Evolutionary conservation across 108 stramenopile genomes (phyloP), one percentile per base, ranked within the genome.

Genomic region (Cyclostephanos tholiformis): DNA sequence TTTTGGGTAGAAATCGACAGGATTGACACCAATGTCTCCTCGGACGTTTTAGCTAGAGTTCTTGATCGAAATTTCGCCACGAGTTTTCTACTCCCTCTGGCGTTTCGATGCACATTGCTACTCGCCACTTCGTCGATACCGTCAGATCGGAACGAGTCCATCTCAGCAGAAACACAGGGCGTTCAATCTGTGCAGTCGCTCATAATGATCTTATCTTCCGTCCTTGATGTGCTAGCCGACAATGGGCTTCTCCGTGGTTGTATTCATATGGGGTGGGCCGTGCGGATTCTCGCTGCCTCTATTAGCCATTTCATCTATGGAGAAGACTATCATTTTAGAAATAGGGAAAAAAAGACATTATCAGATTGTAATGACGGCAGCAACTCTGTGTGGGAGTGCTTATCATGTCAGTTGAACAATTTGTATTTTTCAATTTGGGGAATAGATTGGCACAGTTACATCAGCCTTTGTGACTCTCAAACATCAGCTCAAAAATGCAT

Each of bases 1-100:
- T 80, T 80, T 52, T 74, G 79, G 79, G 41, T 58, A n/a, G 64
- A 74, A 14, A 57, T 80, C 35, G 79, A 80, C 29, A 55, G 62
- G 26, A 44, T 22, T 1, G 60, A 69, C 53, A 7, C 43, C 19
- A 58, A 59, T 30, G 8, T 56, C 12, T 49, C 72, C 22, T 65
- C 72, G 1, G 70, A 55, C 38, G 43, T 64, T 12, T 70, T 74
- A 48, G 56, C 64, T 25, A 57, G 64, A 71, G 63, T 80, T 51
- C 69, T 80, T 61, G 73, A 80, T 41, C 27, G 29, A 16, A 52
- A 51, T 17, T 70, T 80, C 35, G 74, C 72, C 16, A 36, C 41
- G 30, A 65, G 57, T 0, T 48, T 58, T 53, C 61, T 80, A 53
- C 69, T 80, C 29, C 69, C 79, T 4, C 41, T 80, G 51, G 63